These are phyloP conservation scores for Phialocephala subalpina DNA, from an alignment of 2,329 filamentous ascomycete genomes.

Conservation along the genomic window DNA sequence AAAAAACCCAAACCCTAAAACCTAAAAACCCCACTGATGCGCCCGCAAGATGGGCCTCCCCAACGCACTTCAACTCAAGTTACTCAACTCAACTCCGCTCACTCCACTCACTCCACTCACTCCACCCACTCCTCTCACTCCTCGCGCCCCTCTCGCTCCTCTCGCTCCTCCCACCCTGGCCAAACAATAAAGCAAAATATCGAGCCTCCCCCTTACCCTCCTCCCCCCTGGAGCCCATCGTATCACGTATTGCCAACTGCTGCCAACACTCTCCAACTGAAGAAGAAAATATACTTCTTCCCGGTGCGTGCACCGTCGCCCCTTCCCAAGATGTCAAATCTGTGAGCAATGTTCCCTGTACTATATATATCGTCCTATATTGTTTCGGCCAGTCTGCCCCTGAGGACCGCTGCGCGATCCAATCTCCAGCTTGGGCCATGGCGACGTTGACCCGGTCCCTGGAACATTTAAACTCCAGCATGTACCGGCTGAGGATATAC, in stretches of 20 bases:
- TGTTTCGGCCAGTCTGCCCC: not conserved
- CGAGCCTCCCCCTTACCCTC: not conserved
- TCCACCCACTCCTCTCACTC: not conserved
- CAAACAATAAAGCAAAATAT: slow-evolving; percentile 4
- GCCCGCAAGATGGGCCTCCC: no score
- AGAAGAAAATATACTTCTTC: not conserved
- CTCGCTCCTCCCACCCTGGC: not conserved
- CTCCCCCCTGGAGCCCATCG: not conserved
- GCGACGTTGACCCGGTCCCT: slow-evolving; percentile 5
- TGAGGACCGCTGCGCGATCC: not conserved
- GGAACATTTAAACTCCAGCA: not conserved
- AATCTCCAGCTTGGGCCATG: slow-evolving; percentile 1
- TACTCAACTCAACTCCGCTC: no score
- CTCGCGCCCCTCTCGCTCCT: not conserved
- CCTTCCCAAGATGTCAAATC: not conserved
- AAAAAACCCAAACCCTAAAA: no score
- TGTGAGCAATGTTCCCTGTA: slow-evolving; percentile 7
- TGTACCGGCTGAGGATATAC: slow-evolving; percentile 12
- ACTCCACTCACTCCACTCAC: no score
- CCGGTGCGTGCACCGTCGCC: not conserved
- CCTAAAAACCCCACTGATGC: no score
- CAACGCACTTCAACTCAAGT: no score
- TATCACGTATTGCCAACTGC: slow-evolving; percentile 2
- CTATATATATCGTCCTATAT: no score
- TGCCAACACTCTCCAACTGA: not conserved